Conservation (phyloP, 306 rosid genomes). For the Cicer judaicum region DNA sequence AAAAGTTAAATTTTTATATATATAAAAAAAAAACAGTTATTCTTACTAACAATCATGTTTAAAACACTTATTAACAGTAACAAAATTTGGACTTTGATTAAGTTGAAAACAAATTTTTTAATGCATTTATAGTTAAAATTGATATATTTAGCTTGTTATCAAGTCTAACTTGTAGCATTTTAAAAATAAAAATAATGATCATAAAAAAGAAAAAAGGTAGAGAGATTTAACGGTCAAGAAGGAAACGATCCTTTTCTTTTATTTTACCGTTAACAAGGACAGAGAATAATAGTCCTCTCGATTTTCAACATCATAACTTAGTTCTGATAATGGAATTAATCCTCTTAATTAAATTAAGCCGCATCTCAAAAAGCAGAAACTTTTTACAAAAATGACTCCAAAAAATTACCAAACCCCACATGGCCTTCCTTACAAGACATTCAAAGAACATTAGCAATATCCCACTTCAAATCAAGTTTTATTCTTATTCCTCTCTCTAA, state of each 20-base stretch:
- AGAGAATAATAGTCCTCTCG: neutral
- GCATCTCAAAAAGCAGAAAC: neutral
- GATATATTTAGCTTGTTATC: too few relatives aligned
- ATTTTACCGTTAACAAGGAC: slow-evolving; percentile 39
- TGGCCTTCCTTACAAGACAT: slow-evolving; percentile 44
- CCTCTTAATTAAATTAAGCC: neutral
- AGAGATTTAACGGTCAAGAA: slow-evolving; percentile 16
- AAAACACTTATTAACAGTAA: too few relatives aligned
- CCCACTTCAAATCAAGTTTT: slow-evolving; percentile 26
- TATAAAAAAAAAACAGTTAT: too few relatives aligned
- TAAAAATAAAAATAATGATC: too few relatives aligned
- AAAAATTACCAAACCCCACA: slow-evolving; percentile 37
- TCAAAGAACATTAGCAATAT: slow-evolving; percentile 43
- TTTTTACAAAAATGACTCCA: neutral
- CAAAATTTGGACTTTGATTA: too few relatives aligned
- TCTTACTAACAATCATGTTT: too few relatives aligned
- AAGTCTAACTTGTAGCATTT: too few relatives aligned
- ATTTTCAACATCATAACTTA: slow-evolving; percentile 9
- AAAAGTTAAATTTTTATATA: too few relatives aligned
- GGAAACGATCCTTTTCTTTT: neutral
- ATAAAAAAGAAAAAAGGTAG: too few relatives aligned
- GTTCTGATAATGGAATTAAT: neutral
- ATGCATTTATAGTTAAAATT: too few relatives aligned
- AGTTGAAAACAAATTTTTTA: too few relatives aligned
- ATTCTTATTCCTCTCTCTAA: neutral